phyloP scores from a whole-genome alignment of 192 early-diverging fungal species.

The Mortierella claussenii region DNA sequence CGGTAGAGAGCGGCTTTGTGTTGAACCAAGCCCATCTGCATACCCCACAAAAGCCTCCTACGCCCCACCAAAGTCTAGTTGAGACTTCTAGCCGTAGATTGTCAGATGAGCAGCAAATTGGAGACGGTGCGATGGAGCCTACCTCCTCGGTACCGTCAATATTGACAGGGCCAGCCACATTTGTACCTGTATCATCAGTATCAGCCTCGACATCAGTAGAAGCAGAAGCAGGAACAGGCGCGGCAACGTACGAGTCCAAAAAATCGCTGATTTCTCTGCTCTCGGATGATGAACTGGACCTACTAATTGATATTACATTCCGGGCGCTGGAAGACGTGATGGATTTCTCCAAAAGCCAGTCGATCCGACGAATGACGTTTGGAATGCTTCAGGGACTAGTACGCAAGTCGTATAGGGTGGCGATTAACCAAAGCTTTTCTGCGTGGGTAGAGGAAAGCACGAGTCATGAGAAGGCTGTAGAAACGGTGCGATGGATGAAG shows the following conservation, averaged over 20 bases:
- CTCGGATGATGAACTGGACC: slow-evolving; percentile 42
- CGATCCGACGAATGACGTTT: slow-evolving; percentile 52
- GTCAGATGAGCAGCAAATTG: too few relatives aligned
- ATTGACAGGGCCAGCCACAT: neutral
- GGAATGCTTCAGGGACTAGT: slow-evolving; percentile 42
- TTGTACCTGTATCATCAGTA: neutral
- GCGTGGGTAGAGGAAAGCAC: slow-evolving; percentile 36
- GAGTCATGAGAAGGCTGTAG: slow-evolving; percentile 35
- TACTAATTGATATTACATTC: slow-evolving; percentile 48
- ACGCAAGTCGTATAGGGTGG: slow-evolving; percentile 46
- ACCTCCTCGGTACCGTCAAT: too few relatives aligned
- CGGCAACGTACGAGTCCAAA: slow-evolving; percentile 10
- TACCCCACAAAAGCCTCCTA: too few relatives aligned
- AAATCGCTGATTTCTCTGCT: slow-evolving; percentile 18
- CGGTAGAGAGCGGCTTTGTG: too few relatives aligned
- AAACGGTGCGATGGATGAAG: slow-evolving; percentile 50
- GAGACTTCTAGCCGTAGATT: too few relatives aligned
- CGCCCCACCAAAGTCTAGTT: too few relatives aligned
- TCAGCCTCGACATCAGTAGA: neutral
- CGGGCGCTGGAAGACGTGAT: slow-evolving; percentile 47
- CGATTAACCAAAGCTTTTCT: slow-evolving; percentile 49
- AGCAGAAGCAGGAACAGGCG: too few relatives aligned
- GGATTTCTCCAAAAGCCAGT: slow-evolving; percentile 53
- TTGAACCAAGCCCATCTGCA: too few relatives aligned
- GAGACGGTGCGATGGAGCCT: too few relatives aligned